Evolutionary conservation across 495 filamentous ascomycete species (phyloP), one percentile per base, ranked within the genome.

Genomic region (Neurospora sublineolata): DNA sequence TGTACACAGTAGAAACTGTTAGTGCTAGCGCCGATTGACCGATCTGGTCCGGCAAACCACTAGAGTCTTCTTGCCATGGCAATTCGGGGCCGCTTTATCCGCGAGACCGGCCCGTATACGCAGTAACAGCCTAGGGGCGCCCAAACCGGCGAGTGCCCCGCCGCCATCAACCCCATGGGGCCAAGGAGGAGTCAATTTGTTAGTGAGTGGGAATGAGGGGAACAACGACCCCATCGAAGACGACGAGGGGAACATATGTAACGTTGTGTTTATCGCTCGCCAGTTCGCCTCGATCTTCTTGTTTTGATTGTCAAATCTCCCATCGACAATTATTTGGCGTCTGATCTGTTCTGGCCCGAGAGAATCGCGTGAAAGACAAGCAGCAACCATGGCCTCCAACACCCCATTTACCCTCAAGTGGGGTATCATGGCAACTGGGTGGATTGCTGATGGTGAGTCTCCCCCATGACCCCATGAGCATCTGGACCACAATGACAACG

Each of bases 341-440:
- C 41, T 44, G 42, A 16, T 30, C 52, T 16, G 52, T 30, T 7
- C 23, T 16, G 38, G 20, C 23, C 12, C 12, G 52, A 60, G 23
- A 30, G 52, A 60, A 10, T 60, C 52, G 52, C 52, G 52, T 60
- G 27, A 14, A 33, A 60, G n/a, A 46, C 4, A 20, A 46, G 9
- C 42, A 46, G 20, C 70, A 72, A 73, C 74, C 37, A 85, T 85
- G 83, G 77, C 83, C 14, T 79, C 82, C 44, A 77, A 75, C 42
- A 46, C 81, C 74, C 88, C 89, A 4, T 87, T 88, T 77, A 88
- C 86, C 71, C 77, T 92, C 67, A 86, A 85, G 73, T 94, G 92
- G 92, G 92, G 92, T 78, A 94, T 95, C 77, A 83, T 95, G 81
- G 92, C 92, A 75, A 94, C 92, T 27, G 92, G 92, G 69, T 86